Evolutionary conservation across 2,329 filamentous ascomycete genomes (phyloP), one percentile per base, ranked within the genome.

Genomic region (Botrytis tulipae): DNA sequence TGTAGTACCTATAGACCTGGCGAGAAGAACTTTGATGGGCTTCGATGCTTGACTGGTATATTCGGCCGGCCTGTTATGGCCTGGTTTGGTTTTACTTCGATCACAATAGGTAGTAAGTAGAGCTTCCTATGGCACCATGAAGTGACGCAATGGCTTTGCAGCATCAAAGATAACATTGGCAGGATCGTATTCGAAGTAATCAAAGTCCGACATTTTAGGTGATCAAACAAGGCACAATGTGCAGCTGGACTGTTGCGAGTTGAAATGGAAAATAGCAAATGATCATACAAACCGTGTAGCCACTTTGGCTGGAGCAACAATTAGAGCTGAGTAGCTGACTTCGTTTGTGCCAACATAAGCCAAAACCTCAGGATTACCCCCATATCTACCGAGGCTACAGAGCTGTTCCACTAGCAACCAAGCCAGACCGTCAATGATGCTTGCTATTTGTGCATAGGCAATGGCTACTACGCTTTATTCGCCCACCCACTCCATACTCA

Each of bases 1-100:
- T 29, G 87, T 75, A 10, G 83, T 83, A 12, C 86, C 86, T 0
- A 85, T 87, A 4, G 83, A 84, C 20, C 84, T 86, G 0, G 85
- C 87, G 25, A 87, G 75, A 20, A 84, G 76, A 3, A 82, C 60
- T 25, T 62, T 63, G 62, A 35, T 14, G 6, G 8, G 42, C 4
- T 51, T n/a, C 18, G 35, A 59, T 32, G 35, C 61, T 29, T 67
- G 37, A 25, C 18, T 37, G 10, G 20, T 12, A 20, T 29, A 18
- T n/a, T 46, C 48, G 37, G 25, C 16, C 46, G 46, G 37, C 25
- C 44, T 29, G 6, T 65, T 60, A 7, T 51, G n/a, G 60, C 62
- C 29, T 70, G 40, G 29, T 7, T 62, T 44, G 12, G 32, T 32
- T n/a, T 60, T 14, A 3, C 20, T 60, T 29, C 25, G 29, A 0